phyloP scores from a whole-genome alignment of 495 filamentous ascomycete genomes.

The Oleoguttula mirabilis region DNA sequence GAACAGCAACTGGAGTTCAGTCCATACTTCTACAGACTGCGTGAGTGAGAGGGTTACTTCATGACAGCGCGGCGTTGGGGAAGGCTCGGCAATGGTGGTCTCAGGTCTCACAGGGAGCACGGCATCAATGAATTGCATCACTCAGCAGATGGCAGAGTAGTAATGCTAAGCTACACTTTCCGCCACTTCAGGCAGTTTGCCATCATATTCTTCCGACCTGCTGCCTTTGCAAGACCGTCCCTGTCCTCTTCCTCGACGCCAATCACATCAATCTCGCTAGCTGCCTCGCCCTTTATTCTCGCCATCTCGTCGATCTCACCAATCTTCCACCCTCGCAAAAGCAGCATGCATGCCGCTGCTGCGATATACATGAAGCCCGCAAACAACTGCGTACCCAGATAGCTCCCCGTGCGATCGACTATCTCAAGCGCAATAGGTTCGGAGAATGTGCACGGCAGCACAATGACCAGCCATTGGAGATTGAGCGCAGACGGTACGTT shows the following conservation, averaged over 20 bases:
- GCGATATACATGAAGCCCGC: constrained; percentile 54
- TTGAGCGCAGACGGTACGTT: constrained; percentile 60
- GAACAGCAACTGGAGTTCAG: no score
- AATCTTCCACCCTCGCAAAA: constrained; percentile 50
- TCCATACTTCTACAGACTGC: no score
- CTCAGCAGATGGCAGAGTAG: no score
- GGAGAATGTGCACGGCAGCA: constrained; percentile 59
- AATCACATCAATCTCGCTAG: constrained; percentile 8
- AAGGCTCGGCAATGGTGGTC: no score
- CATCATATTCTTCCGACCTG: constrained; percentile 10
- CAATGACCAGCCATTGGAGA: constrained; percentile 64
- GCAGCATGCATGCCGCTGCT: constrained; percentile 42
- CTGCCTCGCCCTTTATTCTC: constrained; percentile 7
- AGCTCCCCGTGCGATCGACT: constrained; percentile 36
- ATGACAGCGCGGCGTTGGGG: no score
- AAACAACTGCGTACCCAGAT: constrained; percentile 54
- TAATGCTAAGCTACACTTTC: no score
- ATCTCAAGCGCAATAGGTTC: constrained; percentile 67
- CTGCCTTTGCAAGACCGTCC: constrained; percentile 7
- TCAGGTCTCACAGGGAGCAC: no score
- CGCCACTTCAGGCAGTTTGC: constrained; percentile 14
- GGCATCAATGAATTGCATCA: no score
- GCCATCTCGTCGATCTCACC: constrained; percentile 36
- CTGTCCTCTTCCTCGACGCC: background rate
- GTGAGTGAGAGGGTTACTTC: no score